phyloP scores from a whole-genome alignment of 1,284 basidiomycete genomes.

The Fomes fomentarius region DNA sequence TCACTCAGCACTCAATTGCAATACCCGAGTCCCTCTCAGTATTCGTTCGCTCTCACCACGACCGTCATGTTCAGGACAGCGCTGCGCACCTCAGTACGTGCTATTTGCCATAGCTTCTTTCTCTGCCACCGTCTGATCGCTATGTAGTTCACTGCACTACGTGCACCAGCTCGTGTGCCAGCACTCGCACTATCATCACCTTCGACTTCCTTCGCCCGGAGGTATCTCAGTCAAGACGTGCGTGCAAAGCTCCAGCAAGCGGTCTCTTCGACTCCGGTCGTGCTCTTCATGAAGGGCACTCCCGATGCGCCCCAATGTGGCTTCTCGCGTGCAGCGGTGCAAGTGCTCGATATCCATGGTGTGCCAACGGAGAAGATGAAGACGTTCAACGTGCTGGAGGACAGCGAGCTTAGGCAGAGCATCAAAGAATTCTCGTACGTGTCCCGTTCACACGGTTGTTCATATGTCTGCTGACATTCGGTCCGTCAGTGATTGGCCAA shows the following conservation, averaged over 20 bases:
- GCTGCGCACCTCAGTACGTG: conserved; percentile 47
- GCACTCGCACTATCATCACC: conserved; percentile 23
- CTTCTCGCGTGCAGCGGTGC: conserved; percentile 92
- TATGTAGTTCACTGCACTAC: conserved; percentile 21
- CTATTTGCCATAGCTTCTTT: not conserved
- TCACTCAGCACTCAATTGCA: conserved; percentile 17
- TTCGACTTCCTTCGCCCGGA: conserved; percentile 33
- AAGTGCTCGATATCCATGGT: conserved; percentile 89
- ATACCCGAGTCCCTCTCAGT: conserved; percentile 8
- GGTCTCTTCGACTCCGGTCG: conserved; percentile 73
- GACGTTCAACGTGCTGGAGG: conserved; percentile 90
- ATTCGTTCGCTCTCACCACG: conserved; percentile 15
- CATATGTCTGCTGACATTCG: conserved; percentile 29
- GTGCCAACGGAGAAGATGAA: conserved; percentile 81
- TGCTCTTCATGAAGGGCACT: conserved; percentile 94
- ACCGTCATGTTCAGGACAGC: conserved; percentile 47
- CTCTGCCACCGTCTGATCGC: not conserved
- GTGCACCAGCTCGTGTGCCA: conserved; percentile 24
- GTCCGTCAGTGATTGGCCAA: conserved; percentile 87
- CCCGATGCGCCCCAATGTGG: conserved; percentile 78
- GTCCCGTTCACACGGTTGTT: conserved; percentile 31
- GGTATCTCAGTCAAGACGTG: conserved; percentile 49
- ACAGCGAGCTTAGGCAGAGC: conserved; percentile 78
- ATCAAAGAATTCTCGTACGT: conserved; percentile 97
- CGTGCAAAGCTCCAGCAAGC: conserved; percentile 57